Conservation (phyloP, 306 rosid species). For the Vachellia pachyceras region DNA sequence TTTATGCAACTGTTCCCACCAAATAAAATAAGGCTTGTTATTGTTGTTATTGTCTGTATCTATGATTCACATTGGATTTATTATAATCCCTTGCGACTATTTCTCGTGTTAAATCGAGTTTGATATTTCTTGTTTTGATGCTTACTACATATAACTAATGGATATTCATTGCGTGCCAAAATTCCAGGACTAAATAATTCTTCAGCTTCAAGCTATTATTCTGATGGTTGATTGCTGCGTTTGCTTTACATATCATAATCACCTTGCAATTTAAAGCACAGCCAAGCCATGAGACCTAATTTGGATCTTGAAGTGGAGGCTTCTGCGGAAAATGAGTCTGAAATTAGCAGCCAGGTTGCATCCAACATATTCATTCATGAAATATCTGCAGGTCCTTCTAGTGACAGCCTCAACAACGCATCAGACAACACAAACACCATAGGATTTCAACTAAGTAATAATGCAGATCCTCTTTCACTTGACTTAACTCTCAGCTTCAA, state of each 20-base stretch:
- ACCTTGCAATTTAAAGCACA: slow-evolving; percentile 10
- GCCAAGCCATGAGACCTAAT: slow-evolving; percentile 59
- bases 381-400: slow-evolving; percentile 58
- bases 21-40: too few relatives aligned
- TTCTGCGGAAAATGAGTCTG: slow-evolving; percentile 65
- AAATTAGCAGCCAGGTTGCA: slow-evolving; percentile 82
- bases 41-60: too few relatives aligned
- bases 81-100: background rate
- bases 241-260: slow-evolving; percentile 21
- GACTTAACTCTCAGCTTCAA: slow-evolving; percentile 74
- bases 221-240: slow-evolving; percentile 36
- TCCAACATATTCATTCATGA: slow-evolving; percentile 76
- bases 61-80: background rate
- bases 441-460: background rate
- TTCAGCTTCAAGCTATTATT: slow-evolving; percentile 12
- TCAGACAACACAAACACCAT: slow-evolving; percentile 33
- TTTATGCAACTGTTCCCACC: too few relatives aligned
- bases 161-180: background rate
- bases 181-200: slow-evolving; percentile 48
- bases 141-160: slow-evolving; percentile 16
- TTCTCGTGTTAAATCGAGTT: background rate
- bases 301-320: slow-evolving; percentile 85
- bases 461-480: slow-evolving; percentile 52
- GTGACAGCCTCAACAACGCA: slow-evolving; percentile 50
- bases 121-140: slow-evolving; percentile 30